A percentile compares a stretch with the other conserved stretches of the same genome.
phyloP scores from a whole-genome alignment of 352 stramenopile genomes.

The Phytophthora sojae region DNA sequence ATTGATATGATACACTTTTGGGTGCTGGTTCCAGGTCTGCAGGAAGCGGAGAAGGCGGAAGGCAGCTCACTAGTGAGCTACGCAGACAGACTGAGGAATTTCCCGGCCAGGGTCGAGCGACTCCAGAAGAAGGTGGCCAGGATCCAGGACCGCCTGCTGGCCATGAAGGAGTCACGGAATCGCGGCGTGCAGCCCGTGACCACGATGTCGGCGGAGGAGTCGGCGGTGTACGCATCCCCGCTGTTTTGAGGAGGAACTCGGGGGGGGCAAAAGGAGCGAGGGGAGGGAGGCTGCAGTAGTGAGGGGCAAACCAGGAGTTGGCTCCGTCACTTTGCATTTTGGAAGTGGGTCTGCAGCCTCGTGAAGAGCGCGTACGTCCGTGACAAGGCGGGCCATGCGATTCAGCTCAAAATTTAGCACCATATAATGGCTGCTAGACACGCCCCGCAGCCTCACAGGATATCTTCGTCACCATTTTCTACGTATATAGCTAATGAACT shows the following conservation, averaged over 20 bases:
- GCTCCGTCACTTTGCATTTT: not conserved
- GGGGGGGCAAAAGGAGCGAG: not conserved
- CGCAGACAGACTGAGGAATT: slow-evolving; percentile 73
- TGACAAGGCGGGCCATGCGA: too few species aligned
- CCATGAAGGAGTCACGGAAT: slow-evolving; percentile 64
- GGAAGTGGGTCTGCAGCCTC: not conserved
- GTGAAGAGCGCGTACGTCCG: slow-evolving; percentile 1
- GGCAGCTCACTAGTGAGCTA: slow-evolving; percentile 70
- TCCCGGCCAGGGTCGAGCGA: slow-evolving; percentile 66
- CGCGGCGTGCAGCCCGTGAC: slow-evolving; percentile 33
- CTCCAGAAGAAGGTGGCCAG: slow-evolving; percentile 76
- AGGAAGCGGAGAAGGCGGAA: slow-evolving; percentile 70
- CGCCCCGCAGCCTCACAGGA: not conserved
- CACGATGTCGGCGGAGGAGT: slow-evolving; percentile 36
- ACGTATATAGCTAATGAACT: slow-evolving; percentile 36
- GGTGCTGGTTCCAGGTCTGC: slow-evolving; percentile 41
- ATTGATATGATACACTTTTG: not conserved
- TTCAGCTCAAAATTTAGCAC: too few species aligned
- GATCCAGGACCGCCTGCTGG: slow-evolving; percentile 71
- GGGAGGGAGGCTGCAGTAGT: too few species aligned
- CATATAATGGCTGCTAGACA: not conserved
- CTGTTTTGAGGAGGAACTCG: slow-evolving; percentile 51
- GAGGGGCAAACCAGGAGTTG: not conserved
- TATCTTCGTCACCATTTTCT: not conserved
- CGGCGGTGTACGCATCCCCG: slow-evolving; percentile 42